Conservation (phyloP, 1,139 yeast genomes). For the Nadsonia starkeyi-henricii region DNA sequence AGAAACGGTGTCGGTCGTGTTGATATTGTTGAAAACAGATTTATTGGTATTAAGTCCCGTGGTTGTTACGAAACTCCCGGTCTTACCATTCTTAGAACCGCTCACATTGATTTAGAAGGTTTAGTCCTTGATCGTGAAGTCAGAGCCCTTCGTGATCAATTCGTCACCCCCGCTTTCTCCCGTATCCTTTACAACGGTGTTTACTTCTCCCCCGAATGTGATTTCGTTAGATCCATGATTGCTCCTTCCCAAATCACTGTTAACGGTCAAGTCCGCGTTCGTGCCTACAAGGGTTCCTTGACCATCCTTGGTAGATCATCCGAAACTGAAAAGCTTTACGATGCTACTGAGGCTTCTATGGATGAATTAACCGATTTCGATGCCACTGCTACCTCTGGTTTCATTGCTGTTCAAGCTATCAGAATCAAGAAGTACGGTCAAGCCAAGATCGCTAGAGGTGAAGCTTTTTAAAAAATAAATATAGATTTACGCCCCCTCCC, state of each 20-base stretch:
- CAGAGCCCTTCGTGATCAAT: constrained; percentile 89
- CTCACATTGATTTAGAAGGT: constrained; percentile 95
- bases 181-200: constrained; percentile 89
- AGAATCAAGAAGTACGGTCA: constrained; percentile 97
- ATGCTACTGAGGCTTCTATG: constrained; percentile 97
- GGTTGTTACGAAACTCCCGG: constrained; percentile 99
- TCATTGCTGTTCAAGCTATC: constrained; percentile 94
- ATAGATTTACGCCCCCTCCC: too few species aligned
- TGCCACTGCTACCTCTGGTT: constrained; percentile 94
- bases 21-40: constrained; percentile 97
- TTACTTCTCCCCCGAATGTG: constrained; percentile 97
- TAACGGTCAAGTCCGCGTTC: constrained; percentile 89
- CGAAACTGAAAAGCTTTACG: constrained; percentile 88
- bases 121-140: constrained; percentile 95
- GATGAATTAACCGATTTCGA: constrained; percentile 96
- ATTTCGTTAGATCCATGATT: constrained; percentile 85
- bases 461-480: constrained; percentile 28
- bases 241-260: constrained; percentile 89
- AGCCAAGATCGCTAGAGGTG: constrained; percentile 71
- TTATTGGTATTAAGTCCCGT: constrained; percentile 95
- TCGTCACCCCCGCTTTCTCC: constrained; percentile 87
- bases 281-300: constrained; percentile 83
- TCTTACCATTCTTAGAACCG: constrained; percentile 78
- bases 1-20: constrained; percentile 99
- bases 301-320: constrained; percentile 86